Percentiles rank a stretch among this genome's conserved stretches.
These are phyloP conservation scores for Chalciporus piperatus DNA, from an alignment of 768 basidiomycete species.

Conservation along the genomic window DNA sequence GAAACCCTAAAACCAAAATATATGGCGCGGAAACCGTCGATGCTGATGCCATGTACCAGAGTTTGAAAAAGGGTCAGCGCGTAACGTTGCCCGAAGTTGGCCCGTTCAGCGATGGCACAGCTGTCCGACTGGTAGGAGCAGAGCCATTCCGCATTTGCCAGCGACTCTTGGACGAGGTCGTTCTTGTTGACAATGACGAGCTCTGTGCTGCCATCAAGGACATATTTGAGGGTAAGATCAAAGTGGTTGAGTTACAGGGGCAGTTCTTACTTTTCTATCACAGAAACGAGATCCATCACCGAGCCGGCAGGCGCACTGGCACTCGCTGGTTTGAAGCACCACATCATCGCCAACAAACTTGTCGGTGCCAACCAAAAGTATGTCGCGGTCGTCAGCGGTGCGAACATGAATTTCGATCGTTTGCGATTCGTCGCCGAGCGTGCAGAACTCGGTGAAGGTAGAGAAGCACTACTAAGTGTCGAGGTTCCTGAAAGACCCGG, in stretches of 20 bases:
- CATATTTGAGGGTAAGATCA: conserved; percentile 83
- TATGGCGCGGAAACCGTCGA: conserved; percentile 94
- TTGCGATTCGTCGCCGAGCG: conserved; percentile 98
- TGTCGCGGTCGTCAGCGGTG: conserved; percentile 90
- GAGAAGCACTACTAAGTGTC: conserved; percentile 91
- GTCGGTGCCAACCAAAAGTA: conserved; percentile 83
- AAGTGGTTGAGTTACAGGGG: neutral
- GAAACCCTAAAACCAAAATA: conserved; percentile 76
- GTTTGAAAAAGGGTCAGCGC: conserved; percentile 76
- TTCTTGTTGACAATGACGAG: conserved; percentile 91
- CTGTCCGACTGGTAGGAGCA: conserved; percentile 91
- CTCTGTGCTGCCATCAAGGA: conserved; percentile 99
- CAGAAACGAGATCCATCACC: conserved; percentile 90
- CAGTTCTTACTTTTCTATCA: neutral
- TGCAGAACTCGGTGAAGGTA: conserved; percentile 93
- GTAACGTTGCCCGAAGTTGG: conserved; percentile 88
- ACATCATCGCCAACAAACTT: conserved; percentile 79
- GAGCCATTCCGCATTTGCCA: conserved; percentile 94
- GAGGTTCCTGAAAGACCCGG: conserved; percentile 92
- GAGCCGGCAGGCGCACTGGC: conserved; percentile 95
- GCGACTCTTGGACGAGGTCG: conserved; percentile 75
- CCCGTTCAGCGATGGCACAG: conserved; percentile 96
- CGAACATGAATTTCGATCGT: conserved; percentile 99
- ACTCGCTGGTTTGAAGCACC: conserved; percentile 86
- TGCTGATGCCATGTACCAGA: conserved; percentile 89